A percentile compares a stretch with the other conserved stretches of the same genome.
phyloP scores from a whole-genome alignment of 2,329 filamentous ascomycete genomes.

The Xylaria sp. region DNA sequence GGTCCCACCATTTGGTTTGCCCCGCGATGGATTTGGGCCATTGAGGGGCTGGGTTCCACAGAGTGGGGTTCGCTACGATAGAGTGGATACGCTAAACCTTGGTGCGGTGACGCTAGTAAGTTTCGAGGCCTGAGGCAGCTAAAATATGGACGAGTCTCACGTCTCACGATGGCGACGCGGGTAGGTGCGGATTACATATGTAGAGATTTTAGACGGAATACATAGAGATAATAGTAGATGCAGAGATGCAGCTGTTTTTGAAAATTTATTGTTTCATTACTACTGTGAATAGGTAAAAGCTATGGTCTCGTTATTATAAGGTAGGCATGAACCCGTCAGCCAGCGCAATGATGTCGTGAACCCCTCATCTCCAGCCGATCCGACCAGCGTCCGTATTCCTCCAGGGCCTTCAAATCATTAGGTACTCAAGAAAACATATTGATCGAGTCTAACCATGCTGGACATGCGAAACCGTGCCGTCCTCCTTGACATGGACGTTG shows the following conservation, averaged over 20 bases:
- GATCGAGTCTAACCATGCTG: conserved; percentile 42
- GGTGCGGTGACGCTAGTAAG: neutral
- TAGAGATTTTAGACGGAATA: too few relatives aligned
- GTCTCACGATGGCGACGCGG: neutral
- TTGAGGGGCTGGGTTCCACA: conserved; percentile 11
- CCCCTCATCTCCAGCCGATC: too few relatives aligned
- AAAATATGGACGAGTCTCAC: neutral
- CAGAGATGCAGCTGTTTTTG: neutral
- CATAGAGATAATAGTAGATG: too few relatives aligned
- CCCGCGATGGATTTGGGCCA: conserved; percentile 13
- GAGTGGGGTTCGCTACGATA: neutral
- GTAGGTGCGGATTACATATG: neutral
- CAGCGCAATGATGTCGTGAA: too few relatives aligned
- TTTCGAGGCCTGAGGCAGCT: neutral
- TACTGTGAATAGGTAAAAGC: too few relatives aligned
- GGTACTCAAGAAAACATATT: too few relatives aligned
- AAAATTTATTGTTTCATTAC: neutral
- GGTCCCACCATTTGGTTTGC: conserved; percentile 10
- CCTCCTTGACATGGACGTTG: conserved; percentile 55
- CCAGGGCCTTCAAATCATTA: too few relatives aligned
- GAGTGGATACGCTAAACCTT: neutral
- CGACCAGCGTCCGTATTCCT: too few relatives aligned
- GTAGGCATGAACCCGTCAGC: too few relatives aligned
- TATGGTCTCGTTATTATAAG: too few relatives aligned
- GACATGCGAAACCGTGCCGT: conserved; percentile 57